Evolutionary conservation across 2,329 filamentous ascomycete species (phyloP), one percentile per base, ranked within the genome.

Genomic region (Fusarium fracticaudum): DNA sequence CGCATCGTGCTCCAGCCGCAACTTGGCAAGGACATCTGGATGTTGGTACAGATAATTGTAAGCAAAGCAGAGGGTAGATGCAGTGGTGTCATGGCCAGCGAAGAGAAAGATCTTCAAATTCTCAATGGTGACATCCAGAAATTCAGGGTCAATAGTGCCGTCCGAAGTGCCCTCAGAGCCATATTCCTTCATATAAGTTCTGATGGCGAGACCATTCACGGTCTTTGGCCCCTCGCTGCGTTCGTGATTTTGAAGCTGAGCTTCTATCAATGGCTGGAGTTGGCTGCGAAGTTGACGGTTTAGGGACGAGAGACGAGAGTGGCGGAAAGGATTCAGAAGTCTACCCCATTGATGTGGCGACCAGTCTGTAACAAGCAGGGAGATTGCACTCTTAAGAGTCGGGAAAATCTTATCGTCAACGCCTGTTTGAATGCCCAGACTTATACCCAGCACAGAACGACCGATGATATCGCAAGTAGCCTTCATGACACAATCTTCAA

Each of bases 31-130:
- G 1, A 33, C 26, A 3, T 45, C 17, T 2, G 33, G 51, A 17
- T 53, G 51, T 2, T 43, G 35, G 24, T 59, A 10, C 14, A 65
- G 44, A 33, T 65, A 44, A 6, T 51, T 31, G 31, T 67, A 65
- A 37, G 50, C 50, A 35, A 58, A 67, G 15, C 60, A 67, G 6
- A 64, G 51, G 0, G 51, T 64, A 3, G 43, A 58, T 6, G 64
- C 51, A 3, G 64, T 67, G 3, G 64, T 64, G 24, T 67, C 60
- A 24, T 67, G 64, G 17, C 64, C 60, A 8, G 60, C 64, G 20
- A 67, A 67, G 10, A 67, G 60, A 4, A 67, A 67, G 8, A 67
- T 67, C 8, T 64, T 65, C 3, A 67, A 22, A 1, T 67, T 48
- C 14, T 57, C 60, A 26, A 67, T 31, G 2, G 38, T 48, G 11